Percentiles rank a stretch among this genome's conserved stretches.
phyloP scores from a whole-genome alignment of 768 basidiomycete species.

The Boletus reticulatus region DNA sequence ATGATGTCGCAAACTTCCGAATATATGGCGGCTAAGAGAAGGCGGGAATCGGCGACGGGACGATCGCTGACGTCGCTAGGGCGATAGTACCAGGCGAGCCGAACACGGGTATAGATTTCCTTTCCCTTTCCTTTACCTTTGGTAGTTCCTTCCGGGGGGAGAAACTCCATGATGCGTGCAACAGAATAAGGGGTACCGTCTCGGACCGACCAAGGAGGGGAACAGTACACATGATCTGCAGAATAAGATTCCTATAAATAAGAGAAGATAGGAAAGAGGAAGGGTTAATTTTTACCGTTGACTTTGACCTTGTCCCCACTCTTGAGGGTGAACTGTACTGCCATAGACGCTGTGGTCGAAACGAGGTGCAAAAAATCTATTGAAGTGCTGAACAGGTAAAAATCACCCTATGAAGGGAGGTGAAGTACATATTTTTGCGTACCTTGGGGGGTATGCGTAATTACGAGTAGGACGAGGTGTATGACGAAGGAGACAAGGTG shows the following conservation, averaged over 20 bases:
- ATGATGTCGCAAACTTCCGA: conserved; percentile 94
- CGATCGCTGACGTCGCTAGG: conserved; percentile 95
- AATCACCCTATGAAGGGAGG: neutral
- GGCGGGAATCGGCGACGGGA: conserved; percentile 83
- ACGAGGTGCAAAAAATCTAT: conserved; percentile 30
- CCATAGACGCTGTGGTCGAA: conserved; percentile 21
- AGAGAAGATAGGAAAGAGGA: conserved; percentile 14
- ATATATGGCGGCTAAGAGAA: conserved; percentile 94
- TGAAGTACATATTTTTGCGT: conserved; percentile 19
- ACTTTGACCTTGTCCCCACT: conserved; percentile 82
- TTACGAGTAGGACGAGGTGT: conserved; percentile 23
- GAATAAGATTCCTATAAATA: conserved; percentile 32
- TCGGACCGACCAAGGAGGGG: conserved; percentile 86
- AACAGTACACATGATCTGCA: conserved; percentile 95
- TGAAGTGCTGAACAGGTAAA: conserved; percentile 1
- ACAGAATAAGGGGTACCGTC: conserved; percentile 96
- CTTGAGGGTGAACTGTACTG: conserved; percentile 57
- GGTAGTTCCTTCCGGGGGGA: conserved; percentile 72
- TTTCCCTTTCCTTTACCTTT: conserved; percentile 66
- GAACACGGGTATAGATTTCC: conserved; percentile 76
- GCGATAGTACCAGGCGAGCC: conserved; percentile 95
- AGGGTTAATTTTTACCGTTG: conserved; percentile 60
- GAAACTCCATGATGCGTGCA: conserved; percentile 95
- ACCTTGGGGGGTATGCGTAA: conserved; percentile 20
- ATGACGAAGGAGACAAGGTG: conserved; percentile 36